These are phyloP conservation scores for Tuber magnatum DNA, from an alignment of 495 filamentous ascomycete genomes.

Conservation along the genomic window DNA sequence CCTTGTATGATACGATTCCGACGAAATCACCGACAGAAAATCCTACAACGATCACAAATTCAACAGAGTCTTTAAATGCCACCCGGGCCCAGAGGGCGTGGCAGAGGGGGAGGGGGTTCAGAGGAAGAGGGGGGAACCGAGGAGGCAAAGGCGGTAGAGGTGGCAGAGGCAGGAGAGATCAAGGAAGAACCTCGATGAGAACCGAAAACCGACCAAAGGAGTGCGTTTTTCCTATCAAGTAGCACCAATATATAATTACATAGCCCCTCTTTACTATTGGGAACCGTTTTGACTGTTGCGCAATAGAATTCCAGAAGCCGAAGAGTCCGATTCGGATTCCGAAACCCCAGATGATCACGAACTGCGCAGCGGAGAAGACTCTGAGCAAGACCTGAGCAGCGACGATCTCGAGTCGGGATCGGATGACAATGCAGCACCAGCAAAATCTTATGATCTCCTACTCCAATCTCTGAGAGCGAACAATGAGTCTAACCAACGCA, in stretches of 20 bases:
- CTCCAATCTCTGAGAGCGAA: constrained; percentile 41
- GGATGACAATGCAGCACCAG: constrained; percentile 28
- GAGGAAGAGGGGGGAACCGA: constrained; percentile 32
- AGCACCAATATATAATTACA: neutral
- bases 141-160: constrained; percentile 29
- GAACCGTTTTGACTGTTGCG: neutral
- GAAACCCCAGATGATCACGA: constrained; percentile 2
- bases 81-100: constrained; percentile 23
- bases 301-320: constrained; percentile 23
- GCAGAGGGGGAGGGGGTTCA: constrained; percentile 15
- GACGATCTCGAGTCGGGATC: constrained; percentile 31
- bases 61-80: constrained; percentile 14
- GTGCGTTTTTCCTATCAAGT: constrained; percentile 19
- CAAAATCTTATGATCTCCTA: constrained; percentile 44
- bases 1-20: too few species aligned
- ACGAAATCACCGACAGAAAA: neutral
- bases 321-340: constrained; percentile 22
- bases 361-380: constrained; percentile 10
- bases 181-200: constrained; percentile 26
- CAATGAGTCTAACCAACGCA: constrained; percentile 35
- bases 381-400: constrained; percentile 16
- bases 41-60: neutral
- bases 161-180: constrained; percentile 31
- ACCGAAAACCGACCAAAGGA: constrained; percentile 34
- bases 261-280: neutral